Conservation (phyloP, 1,284 basidiomycete genomes). For the Farysia itapuensis region DNA sequence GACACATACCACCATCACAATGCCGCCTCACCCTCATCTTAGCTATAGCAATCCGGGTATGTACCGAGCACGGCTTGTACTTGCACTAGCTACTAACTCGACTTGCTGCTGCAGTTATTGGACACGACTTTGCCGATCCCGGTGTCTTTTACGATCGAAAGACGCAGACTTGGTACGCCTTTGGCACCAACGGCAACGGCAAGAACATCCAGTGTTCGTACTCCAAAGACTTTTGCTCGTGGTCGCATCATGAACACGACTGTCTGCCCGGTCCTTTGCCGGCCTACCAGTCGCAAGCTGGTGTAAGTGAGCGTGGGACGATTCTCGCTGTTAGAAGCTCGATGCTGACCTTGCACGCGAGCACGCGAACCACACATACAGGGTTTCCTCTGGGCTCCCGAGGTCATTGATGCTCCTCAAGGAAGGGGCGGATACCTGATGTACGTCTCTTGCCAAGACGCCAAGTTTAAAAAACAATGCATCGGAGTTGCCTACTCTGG, state of each 20-base stretch:
- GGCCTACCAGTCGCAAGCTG: constrained; percentile 19
- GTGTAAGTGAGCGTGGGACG: constrained; percentile 11
- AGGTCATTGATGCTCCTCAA: constrained; percentile 40
- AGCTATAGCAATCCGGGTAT: constrained; percentile 38
- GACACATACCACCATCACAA: constrained; percentile 5
- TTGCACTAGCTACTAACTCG: neutral
- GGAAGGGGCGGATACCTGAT: constrained; percentile 39
- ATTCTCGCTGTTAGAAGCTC: too few relatives aligned
- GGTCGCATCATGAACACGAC: constrained; percentile 37
- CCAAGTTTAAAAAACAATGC: constrained; percentile 30
- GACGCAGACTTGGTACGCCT: constrained; percentile 34
- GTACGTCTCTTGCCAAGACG: constrained; percentile 42
- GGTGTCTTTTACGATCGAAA: constrained; percentile 37
- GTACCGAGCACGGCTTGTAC: neutral
- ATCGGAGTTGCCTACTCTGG: constrained; percentile 45
- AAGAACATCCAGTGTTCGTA: constrained; percentile 43
- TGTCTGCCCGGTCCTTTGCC: constrained; percentile 40
- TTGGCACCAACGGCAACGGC: constrained; percentile 41
- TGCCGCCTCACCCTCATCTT: constrained; percentile 42
- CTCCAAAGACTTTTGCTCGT: constrained; percentile 40
- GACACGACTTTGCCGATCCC: constrained; percentile 45
- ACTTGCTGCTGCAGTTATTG: constrained; percentile 8
- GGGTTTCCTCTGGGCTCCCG: constrained; percentile 45
- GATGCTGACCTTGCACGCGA: too few relatives aligned
- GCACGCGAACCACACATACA: too few relatives aligned